These are phyloP conservation scores for Tripidium arundinaceum DNA, from an alignment of 202 grass and related monocot genomes.

Conservation along the genomic window DNA sequence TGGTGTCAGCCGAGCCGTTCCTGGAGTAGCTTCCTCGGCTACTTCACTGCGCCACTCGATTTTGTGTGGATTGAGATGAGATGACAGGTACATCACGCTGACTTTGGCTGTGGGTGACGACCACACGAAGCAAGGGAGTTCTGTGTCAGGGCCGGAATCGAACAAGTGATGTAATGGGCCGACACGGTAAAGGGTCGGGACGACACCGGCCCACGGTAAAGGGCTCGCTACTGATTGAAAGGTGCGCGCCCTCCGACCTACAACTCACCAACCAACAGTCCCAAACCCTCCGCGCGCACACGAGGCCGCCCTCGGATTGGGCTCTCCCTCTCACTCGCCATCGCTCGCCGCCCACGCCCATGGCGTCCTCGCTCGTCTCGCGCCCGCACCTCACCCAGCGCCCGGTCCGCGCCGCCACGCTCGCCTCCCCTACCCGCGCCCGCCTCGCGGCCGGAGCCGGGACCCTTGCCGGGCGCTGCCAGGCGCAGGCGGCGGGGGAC, in stretches of 20 bases:
- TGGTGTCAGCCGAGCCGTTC: background rate
- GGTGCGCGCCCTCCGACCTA: background rate
- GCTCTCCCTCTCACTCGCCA: background rate
- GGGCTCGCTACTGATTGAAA: too few species aligned
- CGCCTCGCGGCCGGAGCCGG: background rate
- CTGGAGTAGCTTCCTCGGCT: background rate
- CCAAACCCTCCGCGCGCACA: background rate
- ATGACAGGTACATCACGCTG: constrained; percentile 3
- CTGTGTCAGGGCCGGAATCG: background rate
- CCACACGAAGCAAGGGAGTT: too few species aligned
- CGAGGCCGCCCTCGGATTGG: constrained; percentile 2
- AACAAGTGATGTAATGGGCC: background rate
- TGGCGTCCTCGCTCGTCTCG: constrained; percentile 20
- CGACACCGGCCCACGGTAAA: background rate
- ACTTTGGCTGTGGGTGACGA: too few species aligned
- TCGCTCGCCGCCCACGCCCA: background rate
- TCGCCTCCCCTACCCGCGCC: background rate
- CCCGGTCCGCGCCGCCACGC: background rate
- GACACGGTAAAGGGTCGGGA: background rate
- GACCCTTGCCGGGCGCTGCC: constrained; percentile 17
- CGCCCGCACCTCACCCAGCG: background rate
- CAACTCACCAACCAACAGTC: background rate
- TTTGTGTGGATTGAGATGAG: constrained; percentile 41
- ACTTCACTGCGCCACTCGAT: constrained; percentile 8
- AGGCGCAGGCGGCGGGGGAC: constrained; percentile 24